Evolutionary conservation across 495 filamentous ascomycete species (phyloP), one percentile per base, ranked within the genome.

Genomic region (Lindgomyces ingoldianus): DNA sequence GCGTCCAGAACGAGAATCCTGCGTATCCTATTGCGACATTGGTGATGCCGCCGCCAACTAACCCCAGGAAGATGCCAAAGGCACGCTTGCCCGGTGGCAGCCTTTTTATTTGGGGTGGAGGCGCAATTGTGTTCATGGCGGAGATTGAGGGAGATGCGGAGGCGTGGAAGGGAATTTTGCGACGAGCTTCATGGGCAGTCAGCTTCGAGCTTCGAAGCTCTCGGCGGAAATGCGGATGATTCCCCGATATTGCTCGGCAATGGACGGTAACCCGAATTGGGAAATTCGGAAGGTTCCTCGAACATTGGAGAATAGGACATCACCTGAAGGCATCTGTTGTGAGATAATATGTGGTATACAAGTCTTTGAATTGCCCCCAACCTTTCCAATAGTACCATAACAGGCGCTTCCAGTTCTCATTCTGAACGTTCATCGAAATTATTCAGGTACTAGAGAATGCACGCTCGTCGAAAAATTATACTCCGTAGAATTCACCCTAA

Each of bases 381-480:
- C n/a, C n/a, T n/a, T n/a, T n/a, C n/a, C n/a, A n/a, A n/a, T n/a
- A n/a, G n/a, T n/a, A n/a, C n/a, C n/a, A n/a, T n/a, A n/a, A n/a
- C n/a, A n/a, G n/a, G n/a, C n/a, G n/a, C n/a, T n/a, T n/a, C n/a
- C n/a, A n/a, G n/a, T n/a, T n/a, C n/a, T n/a, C n/a, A n/a, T n/a
- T n/a, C n/a, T n/a, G n/a, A n/a, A n/a, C n/a, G n/a, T n/a, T n/a
- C n/a, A n/a, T n/a, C n/a, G n/a, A n/a, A n/a, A n/a, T n/a, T n/a
- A n/a, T n/a, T n/a, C 78, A 39, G 87, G 45, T 0, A 60, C 72
- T 30, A 88, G 80, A 0, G 73, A 69, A 64, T 83, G 84, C 45
- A 65, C 62, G 30, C 84, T 58, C 0, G 82, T 84, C 0, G 78
- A 73, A 9, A 77, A 77, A 11, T 72, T 57, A 27, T 69, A 71